Conservation (phyloP, 2,329 filamentous ascomycete species). For the Cladosporium sphaerospermum region DNA sequence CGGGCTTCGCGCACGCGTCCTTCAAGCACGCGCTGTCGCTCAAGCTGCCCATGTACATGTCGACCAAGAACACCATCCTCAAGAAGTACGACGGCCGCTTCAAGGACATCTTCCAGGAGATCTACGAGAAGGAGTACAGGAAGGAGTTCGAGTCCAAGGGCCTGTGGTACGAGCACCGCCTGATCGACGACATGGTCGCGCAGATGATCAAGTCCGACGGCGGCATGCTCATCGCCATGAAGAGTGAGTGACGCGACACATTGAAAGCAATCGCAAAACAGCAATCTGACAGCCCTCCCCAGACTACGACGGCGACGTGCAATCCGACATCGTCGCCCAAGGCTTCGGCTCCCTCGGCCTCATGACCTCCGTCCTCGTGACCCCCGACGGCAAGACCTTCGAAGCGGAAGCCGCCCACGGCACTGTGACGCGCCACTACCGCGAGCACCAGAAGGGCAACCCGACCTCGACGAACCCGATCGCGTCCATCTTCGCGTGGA, state of each 20-base stretch:
- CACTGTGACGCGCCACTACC: constrained; percentile 96
- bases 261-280: background rate
- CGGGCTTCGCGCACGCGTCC: constrained; percentile 87
- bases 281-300: constrained; percentile 3
- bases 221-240: constrained; percentile 94
- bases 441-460: constrained; percentile 95
- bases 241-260: constrained; percentile 60
- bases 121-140: constrained; percentile 85
- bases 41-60: constrained; percentile 94
- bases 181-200: constrained; percentile 99
- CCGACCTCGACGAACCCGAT: constrained; percentile 99
- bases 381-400: constrained; percentile 92
- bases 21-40: constrained; percentile 93
- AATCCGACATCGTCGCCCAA: constrained; percentile 96
- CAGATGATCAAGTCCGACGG: constrained; percentile 99
- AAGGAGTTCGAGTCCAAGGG: constrained; percentile 80
- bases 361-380: constrained; percentile 97
- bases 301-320: constrained; percentile 99
- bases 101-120: constrained; percentile 99
- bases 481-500: constrained; percentile 98
- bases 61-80: constrained; percentile 99
- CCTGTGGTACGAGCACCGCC: constrained; percentile 98
- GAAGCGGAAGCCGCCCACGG: constrained; percentile 97
- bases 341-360: constrained; percentile 96
- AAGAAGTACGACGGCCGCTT: constrained; percentile 98